Evolutionary conservation across 2,329 filamentous ascomycete genomes (phyloP), one percentile per base, ranked within the genome.

Genomic region (Diaporthe capsici): DNA sequence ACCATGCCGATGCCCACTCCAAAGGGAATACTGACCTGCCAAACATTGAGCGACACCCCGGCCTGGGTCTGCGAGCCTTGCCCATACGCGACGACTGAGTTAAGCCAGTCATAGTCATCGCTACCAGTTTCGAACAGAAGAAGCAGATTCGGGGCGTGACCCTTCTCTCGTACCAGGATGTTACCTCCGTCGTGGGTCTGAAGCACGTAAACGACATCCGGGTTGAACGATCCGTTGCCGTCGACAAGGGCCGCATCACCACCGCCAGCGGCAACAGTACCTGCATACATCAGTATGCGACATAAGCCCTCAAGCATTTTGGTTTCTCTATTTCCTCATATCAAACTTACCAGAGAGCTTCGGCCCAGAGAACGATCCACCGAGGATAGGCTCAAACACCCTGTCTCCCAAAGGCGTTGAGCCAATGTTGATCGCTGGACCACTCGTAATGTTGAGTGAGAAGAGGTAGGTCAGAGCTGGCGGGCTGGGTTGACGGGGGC

Each of bases 181-280:
- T 83, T 81, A 17, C 80, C 82, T 4, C 84, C 84, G 74, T 86
- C 84, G 25, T 79, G 71, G 0, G 85, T 86, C n/a, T 82, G 77
- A 22, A 86, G 78, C n/a, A 83, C 81, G 55, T 86, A 86, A 22
- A 84, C 79, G 20, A 83, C 84, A 58, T 85, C 82, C 0, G 85
- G 84, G 73, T 82, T 83, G 78, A 86, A 86, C 5, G 80, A 76
- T 12, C 84, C 83, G 28, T 82, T 81, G 25, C 76, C 77, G 75
- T 85, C 83, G 0, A 81, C 83, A 22, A 85, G 78, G 20, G 84
- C 84, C 82, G 81, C 84, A 79, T 86, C 84, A 9, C 83, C 80
- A 20, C 84, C 84, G 17, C 81, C 78, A 10, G 71, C 15, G 4
- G 78, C 51, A 15, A 84, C 77, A 0, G 79, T 83, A 51, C 82